Evolutionary conservation across 176 grass and related monocot genomes (phyloP), one percentile per base, ranked within the genome.

Genomic region (Zoysia pacifica): DNA sequence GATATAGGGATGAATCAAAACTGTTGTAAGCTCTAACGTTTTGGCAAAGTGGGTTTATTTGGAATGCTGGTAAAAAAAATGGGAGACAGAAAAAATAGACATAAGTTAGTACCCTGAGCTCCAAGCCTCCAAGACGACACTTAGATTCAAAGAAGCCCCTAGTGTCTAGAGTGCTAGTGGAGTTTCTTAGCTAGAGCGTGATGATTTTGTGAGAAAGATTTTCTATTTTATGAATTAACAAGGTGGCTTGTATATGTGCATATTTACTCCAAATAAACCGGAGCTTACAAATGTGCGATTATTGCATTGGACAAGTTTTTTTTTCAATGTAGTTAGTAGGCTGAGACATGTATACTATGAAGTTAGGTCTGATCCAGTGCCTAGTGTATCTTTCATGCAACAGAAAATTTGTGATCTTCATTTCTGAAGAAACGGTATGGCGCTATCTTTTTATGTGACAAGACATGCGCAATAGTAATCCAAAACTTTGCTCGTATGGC

Each of bases 1-100:
- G 53, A 41, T 64, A 78, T 40, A 79, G 67, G 53, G 76, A 74
- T 50, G 60, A 48, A 44, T 59, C 51, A 37, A 51, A 47, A 72
- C 7, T 66, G 48, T 48, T 55, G 53, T 55, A 18, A 55, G 4
- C 53, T 58, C 55, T 58, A 58, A 19, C 19, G 15, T n/a, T 4
- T 56, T n/a, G 16, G 5, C 18, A 58, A 51, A 51, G 10, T 2
- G 49, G 55, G 18, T 19, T 5, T 58, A 2, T 58, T 19, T 58
- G 9, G 55, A 9, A 58, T 58, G 55, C 9, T 58, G 18, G 53
- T n/a, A 7, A 58, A 19, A 28, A 28, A 19, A 58, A 58, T 58
- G 6, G 16, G 5, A 52, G n/a, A 59, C 56, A 20, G 2, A 9
- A 20, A 59, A 59, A 10, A 28, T 61, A 62, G 19, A 36, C 20